These are phyloP conservation scores for sorghum (Sorghum bicolor) DNA, from an alignment of 176 grass and related monocot genomes.

Conservation along the genomic window Sorghum_bicolor_NCBIv3 NC_012870.2:12450501-12451000, in stretches of 20 bases:
- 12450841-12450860: neutral
- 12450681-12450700: constrained; percentile 23
- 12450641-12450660: constrained; percentile 75
- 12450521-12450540: neutral
- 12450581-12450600: constrained; percentile 99
- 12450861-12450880: constrained; percentile 19
- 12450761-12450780: constrained; percentile 99
- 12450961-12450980: constrained; percentile 85
- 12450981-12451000: constrained; percentile 68
- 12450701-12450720: constrained; percentile 18
- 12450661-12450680: constrained; percentile 20
- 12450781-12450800: constrained; percentile 99
- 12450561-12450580: constrained; percentile 95
- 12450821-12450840: constrained; percentile 19
- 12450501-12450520: constrained; percentile 13
- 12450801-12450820: constrained; percentile 52
- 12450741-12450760: constrained; percentile 99
- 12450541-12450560: constrained; percentile 88
- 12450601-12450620: constrained; percentile 97
- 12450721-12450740: constrained; percentile 97
- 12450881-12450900: constrained; percentile 89
- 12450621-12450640: constrained; percentile 98
- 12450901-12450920: constrained; percentile 99
- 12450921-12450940: constrained; percentile 95
- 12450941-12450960: constrained; percentile 98